phyloP scores from a whole-genome alignment of 2,329 filamentous ascomycete genomes.

The Hymenoscyphus albidus region DNA sequence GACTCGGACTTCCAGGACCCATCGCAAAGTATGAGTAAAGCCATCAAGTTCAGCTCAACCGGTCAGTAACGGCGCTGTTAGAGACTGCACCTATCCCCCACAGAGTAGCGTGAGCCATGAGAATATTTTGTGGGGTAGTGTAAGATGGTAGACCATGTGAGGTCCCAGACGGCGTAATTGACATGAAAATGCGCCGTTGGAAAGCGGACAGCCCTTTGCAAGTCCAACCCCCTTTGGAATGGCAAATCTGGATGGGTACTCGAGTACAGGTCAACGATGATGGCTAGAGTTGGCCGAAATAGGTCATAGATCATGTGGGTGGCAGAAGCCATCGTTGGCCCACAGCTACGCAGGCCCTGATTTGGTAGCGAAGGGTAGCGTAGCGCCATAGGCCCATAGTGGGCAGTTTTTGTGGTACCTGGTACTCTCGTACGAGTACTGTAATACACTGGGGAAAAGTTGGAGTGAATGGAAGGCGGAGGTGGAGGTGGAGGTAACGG shows the following conservation, averaged over 20 bases:
- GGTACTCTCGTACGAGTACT: neutral
- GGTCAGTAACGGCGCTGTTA: no score
- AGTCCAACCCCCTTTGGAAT: neutral
- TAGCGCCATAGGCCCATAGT: no score
- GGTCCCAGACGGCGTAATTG: no score
- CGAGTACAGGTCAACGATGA: neutral
- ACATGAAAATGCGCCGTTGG: neutral
- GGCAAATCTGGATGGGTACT: neutral
- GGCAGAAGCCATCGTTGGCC: neutral
- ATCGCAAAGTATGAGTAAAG: no score
- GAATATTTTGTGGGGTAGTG: no score
- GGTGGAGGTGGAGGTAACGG: neutral
- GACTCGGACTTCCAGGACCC: no score
- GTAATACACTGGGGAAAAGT: neutral
- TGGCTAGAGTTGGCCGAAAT: neutral
- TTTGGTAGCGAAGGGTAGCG: neutral
- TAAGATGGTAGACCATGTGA: no score
- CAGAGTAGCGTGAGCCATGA: no score
- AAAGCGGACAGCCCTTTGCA: neutral
- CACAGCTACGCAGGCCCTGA: neutral
- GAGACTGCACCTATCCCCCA: no score
- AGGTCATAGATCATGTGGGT: neutral
- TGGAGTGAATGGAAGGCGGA: no score
- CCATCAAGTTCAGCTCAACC: no score
- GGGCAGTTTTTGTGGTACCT: neutral